Evolutionary conservation across 495 filamentous ascomycete species (phyloP), one percentile per base, ranked within the genome.

Genomic region (Aspergillus homomorphus): DNA sequence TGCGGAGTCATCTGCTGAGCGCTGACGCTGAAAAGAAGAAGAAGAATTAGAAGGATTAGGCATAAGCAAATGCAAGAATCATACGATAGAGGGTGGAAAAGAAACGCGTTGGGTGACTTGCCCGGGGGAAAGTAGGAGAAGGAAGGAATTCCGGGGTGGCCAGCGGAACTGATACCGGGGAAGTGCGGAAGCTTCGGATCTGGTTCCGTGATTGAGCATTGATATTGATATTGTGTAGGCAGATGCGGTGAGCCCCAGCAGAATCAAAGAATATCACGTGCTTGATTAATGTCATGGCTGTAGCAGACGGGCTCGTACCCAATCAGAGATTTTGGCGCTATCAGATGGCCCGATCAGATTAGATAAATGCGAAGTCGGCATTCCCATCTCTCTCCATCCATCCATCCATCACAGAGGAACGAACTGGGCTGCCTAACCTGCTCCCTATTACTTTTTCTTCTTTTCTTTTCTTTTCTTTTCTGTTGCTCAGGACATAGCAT

Each of bases 341-440:
- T 51, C 48, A 51, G 48, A 51, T 51, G 48, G 48, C 1, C 4
- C 23, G 48, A 51, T 51, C 48, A 51, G 48, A 51, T 51, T 51
- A 51, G 48, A 51, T 51, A 51, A 19, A 38, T 38, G 7, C 33
- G 33, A 38, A 38, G 33, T 38, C 33, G 33, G 33, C 33, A 10
- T 38, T 14, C 8, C 6, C 33, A 10, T 12, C 33, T 12, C 33
- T 7, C 23, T 19, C 45, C 45, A 22, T 46, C 45, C 45, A 46
- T n/a, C 2, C 1, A 43, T 12, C 18, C 41, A 8, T 15, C 18
- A 9, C 3, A 12, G 41, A 43, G 41, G n/a, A n/a, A n/a, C n/a
- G n/a, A n/a, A n/a, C n/a, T n/a, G n/a, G n/a, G n/a, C n/a, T n/a
- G n/a, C n/a, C n/a, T n/a, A n/a, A n/a, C n/a, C n/a, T n/a, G n/a